A percentile compares a stretch with the other conserved stretches of the same genome.
Conservation (phyloP, 2,329 filamentous ascomycete species). For the Chaetomium strumarium region DNA sequence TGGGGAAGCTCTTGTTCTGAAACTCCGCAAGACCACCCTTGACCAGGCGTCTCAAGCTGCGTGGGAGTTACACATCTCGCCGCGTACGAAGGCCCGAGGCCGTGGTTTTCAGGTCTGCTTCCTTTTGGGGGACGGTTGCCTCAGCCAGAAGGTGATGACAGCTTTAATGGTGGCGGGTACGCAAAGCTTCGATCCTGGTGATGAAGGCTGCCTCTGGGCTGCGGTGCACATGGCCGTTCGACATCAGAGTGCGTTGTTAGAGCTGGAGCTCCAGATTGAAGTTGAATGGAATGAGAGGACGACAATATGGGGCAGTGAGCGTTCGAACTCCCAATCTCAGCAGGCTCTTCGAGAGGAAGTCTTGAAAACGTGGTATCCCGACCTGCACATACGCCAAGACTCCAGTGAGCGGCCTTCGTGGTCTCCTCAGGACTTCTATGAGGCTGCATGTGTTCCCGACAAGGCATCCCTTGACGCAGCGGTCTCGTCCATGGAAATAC, state of each 20-base stretch:
- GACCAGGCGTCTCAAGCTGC: background rate
- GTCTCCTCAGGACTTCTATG: constrained; percentile 59
- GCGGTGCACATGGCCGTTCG: constrained; percentile 12
- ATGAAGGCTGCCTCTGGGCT: constrained; percentile 23
- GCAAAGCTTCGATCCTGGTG: constrained; percentile 13
- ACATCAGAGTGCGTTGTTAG: background rate
- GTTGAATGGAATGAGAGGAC: constrained; percentile 29
- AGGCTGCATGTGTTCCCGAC: constrained; percentile 57
- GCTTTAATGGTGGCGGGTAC: constrained; percentile 14
- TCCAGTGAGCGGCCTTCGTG: constrained; percentile 21
- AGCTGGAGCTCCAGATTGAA: constrained; percentile 17
- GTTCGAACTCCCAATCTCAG: constrained; percentile 12
- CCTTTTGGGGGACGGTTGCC: background rate
- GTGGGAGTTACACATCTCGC: constrained; percentile 11
- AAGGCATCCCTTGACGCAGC: constrained; percentile 33
- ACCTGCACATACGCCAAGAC: background rate
- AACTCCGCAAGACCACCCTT: background rate
- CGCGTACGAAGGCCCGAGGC: constrained; percentile 12
- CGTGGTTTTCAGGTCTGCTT: constrained; percentile 10
- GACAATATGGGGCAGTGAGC: constrained; percentile 16
- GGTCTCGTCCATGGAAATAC: constrained; percentile 36
- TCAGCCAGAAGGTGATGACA: constrained; percentile 3
- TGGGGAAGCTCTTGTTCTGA: constrained; percentile 9
- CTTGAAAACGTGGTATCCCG: constrained; percentile 21
- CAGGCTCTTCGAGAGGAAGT: constrained; percentile 21